Evolutionary conservation across 495 filamentous ascomycete species (phyloP), one percentile per base, ranked within the genome.

Genomic region (Beverwykella pulmonaria): DNA sequence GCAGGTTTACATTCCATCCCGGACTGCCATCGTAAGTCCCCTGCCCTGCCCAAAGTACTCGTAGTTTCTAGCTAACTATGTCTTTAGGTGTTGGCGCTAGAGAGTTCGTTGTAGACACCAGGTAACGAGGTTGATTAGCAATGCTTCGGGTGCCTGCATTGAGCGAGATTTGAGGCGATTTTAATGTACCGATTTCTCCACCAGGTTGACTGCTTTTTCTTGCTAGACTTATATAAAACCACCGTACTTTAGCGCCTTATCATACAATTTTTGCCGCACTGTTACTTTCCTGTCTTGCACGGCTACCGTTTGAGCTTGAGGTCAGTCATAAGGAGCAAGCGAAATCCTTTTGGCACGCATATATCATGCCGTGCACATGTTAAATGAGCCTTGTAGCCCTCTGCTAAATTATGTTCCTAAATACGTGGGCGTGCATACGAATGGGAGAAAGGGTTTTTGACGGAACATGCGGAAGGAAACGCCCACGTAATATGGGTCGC

Each of bases 11-110:
- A 84, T 96, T 58, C 94, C 94, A 27, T 85, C 84, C 27, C 82
- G 94, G 66, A 91, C 90, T 58, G 94, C 92, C 30, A 76, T 97
- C 73, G 93, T 97, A 82, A 87, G 90, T n/a, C n/a, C n/a, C n/a
- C 81, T 68, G 14, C 14, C 41, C 25, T 57, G 49, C 26, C 27
- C 22, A 22, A 12, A 15, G 8, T 25, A 23, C 6, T 17, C 14
- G 5, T 41, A 19, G 25, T n/a, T 10, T 23, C 30, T 53, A 26
- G 39, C 69, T 71, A 49, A 69, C 50, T 15, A n/a, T n/a, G 6
- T 10, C 61, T 49, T 4, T 41, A 73, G 71, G 65, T 74, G 22
- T 59, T 74, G 26, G 72, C 72, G 29, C 64, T 74, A n/a, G 72
- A 74, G 60, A 63, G 26, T 36, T 63, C 65, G 2, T 19, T 68